Evolutionary conservation across 805 yeast species (phyloP), one percentile per base, ranked within the genome.

Genomic region (Nakazawaea molendinolei): DNA sequence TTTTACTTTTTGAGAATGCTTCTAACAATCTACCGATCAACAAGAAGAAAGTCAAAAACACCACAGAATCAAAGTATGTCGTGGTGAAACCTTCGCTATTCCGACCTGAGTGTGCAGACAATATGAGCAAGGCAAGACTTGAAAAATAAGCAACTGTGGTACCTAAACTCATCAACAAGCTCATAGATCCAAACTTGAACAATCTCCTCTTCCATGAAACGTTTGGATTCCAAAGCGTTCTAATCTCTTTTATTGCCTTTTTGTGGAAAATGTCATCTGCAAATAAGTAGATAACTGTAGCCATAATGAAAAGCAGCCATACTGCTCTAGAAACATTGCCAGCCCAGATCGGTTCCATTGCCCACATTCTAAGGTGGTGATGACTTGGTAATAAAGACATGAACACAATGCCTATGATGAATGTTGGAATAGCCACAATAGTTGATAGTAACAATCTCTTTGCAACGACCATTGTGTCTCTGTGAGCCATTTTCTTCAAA

Each of bases 181-280:
- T 81, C 90, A 83, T 83, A 2, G 87, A 79, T 3, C 94, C 94
- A 54, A 83, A 83, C 46, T 69, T 69, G 43, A 82, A 69, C 12
- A 82, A 42, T 27, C 87, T 59, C 44, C 73, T 66, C 16, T 51
- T 59, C 68, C 77, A 74, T 1, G 77, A 58, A 31, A 72, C 76
- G 24, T 69, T 70, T 28, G 65, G 61, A 12, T 60, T 50, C 84
- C 86, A 81, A 21, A 82, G 51, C 3, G 74, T 60, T 37, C 63
- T 49, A 2, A 82, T 44, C 48, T 82, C 90, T 34, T 67, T 68
- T 20, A 74, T 10, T 0, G 90, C 84, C 48, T 81, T 83, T 10
- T 60, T 46, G 47, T 83, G 92, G 58, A 82, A 83, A 2, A 78
- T 65, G 48, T 77, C 84, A 17, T 84, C 89, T 1, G 84, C 80